Evolutionary conservation across 805 yeast genomes (phyloP), one percentile per base, ranked within the genome.

Genomic region (Debaryomyces maramus): DNA sequence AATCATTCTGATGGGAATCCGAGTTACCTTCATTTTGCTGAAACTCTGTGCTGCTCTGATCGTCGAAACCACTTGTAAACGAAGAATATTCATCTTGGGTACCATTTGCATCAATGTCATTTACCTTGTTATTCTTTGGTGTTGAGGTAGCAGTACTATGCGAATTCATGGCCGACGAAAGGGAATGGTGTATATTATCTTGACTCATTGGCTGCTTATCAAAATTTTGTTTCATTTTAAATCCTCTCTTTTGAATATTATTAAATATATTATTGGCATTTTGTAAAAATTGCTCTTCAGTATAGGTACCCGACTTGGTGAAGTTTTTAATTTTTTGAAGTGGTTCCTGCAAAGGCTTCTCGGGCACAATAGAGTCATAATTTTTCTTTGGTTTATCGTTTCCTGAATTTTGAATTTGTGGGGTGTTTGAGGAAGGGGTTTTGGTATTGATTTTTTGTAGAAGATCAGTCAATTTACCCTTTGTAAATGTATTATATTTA

Each of bases 401-500:
- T 9, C 22, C 9, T 9, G 18, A 7, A 22, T 26, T 27, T 33
- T 20, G 2, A n/a, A n/a, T n/a, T 6, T 20, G 19, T 26, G 32
- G 29, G 13, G 18, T 15, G 16, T 15, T 30, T 32, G 30, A 19
- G 21, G 26, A 34, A 10, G 38, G 40, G 3, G 54, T 38, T 13
- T 43, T 47, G 22, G 48, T 48, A 24, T 53, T 51, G 29, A 61
- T 41, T 28, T 56, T 56, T 24, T 52, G 48, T 23, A 60, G 34
- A 3, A 65, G 44, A 16, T 59, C 65, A 34, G 41, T 57, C 19
- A 65, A 50, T 36, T 52, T 58, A 30, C 51, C 67, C 37, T 65
- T 65, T 8, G 75, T 70, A 39, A 56, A 70, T 0, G 75, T 70
- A 45, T 70, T 66, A 44, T 70, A 70, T 23, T 66, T 57, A 34